phyloP scores from a whole-genome alignment of 2,329 filamentous ascomycete genomes.

The Diaporthe amygdali region DNA sequence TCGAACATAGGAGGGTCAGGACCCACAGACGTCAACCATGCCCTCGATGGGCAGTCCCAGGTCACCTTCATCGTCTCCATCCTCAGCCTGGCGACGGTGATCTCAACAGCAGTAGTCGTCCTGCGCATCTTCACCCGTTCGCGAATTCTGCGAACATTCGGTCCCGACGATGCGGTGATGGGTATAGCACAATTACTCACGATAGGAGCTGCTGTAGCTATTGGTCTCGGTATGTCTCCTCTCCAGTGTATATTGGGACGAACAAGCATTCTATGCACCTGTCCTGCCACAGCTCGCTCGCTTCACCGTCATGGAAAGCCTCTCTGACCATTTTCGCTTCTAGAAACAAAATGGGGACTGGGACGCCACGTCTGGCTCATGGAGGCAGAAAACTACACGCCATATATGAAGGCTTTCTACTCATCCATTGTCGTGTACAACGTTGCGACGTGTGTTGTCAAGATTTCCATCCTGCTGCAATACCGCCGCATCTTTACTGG shows the following conservation, averaged over 20 bases:
- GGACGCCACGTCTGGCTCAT: conserved; percentile 22
- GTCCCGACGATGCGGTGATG: conserved; percentile 32
- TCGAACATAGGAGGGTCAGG: conserved; percentile 14
- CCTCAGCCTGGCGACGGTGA: conserved; percentile 28
- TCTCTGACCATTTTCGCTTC: neutral
- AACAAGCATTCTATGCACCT: neutral
- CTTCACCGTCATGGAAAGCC: neutral
- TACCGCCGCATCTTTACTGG: conserved; percentile 41
- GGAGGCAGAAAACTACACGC: neutral
- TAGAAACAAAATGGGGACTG: conserved; percentile 24
- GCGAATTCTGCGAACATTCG: conserved; percentile 30
- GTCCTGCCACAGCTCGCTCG: neutral
- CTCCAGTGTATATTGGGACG: neutral
- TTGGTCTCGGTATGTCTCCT: conserved; percentile 30
- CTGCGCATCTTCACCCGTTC: conserved; percentile 31
- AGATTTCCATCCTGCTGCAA: conserved; percentile 41
- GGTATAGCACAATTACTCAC: conserved; percentile 28
- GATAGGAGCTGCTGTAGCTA: conserved; percentile 30
- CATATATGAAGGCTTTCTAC: conserved; percentile 34
- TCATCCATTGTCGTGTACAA: conserved; percentile 39
- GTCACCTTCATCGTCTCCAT: conserved; percentile 29
- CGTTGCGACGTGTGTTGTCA: conserved; percentile 35
- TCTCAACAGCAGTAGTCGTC: conserved; percentile 29
- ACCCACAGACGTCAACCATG: conserved; percentile 23
- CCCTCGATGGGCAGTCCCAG: conserved; percentile 30